Conservation (phyloP, 1,284 basidiomycete genomes). For the Sporisorium reilianum region DNA sequence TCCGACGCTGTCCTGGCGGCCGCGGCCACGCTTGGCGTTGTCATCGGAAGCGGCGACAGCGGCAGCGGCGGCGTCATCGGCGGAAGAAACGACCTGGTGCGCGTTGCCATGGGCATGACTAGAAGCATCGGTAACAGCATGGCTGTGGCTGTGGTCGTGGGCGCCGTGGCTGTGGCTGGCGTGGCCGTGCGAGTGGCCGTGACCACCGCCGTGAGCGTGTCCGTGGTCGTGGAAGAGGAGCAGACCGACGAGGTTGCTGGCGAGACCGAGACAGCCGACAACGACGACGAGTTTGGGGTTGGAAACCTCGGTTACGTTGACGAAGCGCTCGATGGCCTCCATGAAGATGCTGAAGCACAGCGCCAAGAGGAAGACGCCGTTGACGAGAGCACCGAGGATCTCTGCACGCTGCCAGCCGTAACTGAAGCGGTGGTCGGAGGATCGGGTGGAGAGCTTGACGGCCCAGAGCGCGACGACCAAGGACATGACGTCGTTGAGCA, state of each 20-base stretch:
- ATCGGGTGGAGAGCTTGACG: conserved; percentile 76
- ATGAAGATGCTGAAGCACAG: conserved; percentile 95
- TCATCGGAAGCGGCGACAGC: background rate
- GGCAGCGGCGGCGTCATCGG: conserved; percentile 11
- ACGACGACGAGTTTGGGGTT: conserved; percentile 84
- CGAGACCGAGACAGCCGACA: conserved; percentile 88
- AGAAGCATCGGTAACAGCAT: conserved; percentile 21
- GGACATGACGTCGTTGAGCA: conserved; percentile 86
- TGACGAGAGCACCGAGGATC: conserved; percentile 83
- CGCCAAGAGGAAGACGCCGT: conserved; percentile 94
- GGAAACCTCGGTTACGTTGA: conserved; percentile 83
- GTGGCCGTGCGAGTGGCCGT: conserved; percentile 76
- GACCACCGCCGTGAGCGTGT: conserved; percentile 70
- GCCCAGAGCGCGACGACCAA: conserved; percentile 95
- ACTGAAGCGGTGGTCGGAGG: conserved; percentile 77
- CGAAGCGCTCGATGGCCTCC: conserved; percentile 91
- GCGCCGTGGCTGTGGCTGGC: conserved; percentile 52
- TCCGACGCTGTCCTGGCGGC: conserved; percentile 49
- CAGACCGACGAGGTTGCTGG: conserved; percentile 91
- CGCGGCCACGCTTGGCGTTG: conserved; percentile 27
- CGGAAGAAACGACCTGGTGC: conserved; percentile 17
- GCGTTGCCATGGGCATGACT: conserved; percentile 13
- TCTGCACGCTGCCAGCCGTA: conserved; percentile 99
- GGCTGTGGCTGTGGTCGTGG: conserved; percentile 44
- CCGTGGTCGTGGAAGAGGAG: conserved; percentile 86